These are phyloP conservation scores for Periconia sp. DNA, from an alignment of 2,329 filamentous ascomycete genomes.

Conservation along the genomic window DNA sequence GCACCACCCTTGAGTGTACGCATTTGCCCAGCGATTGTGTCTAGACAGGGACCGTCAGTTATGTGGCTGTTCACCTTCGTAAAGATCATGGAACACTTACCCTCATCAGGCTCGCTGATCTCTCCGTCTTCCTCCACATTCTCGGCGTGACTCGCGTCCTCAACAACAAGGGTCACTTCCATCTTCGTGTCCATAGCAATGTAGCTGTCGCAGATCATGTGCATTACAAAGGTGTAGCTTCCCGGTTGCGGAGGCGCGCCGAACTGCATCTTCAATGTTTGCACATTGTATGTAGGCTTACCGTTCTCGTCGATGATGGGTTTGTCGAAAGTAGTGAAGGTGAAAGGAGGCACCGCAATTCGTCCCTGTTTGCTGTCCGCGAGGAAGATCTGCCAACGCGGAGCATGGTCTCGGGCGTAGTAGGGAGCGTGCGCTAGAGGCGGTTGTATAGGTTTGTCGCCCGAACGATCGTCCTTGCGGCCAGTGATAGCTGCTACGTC, in stretches of 20 bases:
- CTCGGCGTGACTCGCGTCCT: slow-evolving; percentile 83
- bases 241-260: slow-evolving; percentile 89
- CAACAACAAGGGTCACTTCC: slow-evolving; percentile 85
- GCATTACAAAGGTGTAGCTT: slow-evolving; percentile 92
- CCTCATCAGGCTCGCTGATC: slow-evolving; percentile 96
- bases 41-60: slow-evolving; percentile 50
- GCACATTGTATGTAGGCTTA: slow-evolving; percentile 89
- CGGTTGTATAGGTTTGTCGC: slow-evolving; percentile 68
- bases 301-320: slow-evolving; percentile 78
- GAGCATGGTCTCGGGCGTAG: slow-evolving; percentile 84
- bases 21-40: slow-evolving; percentile 90
- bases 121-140: slow-evolving; percentile 85
- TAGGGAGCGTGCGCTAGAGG: slow-evolving; percentile 90
- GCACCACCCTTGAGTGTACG: slow-evolving; percentile 74
- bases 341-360: slow-evolving; percentile 94
- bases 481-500: slow-evolving; percentile 84
- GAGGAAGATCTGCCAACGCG: slow-evolving; percentile 92
- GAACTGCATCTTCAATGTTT: slow-evolving; percentile 97
- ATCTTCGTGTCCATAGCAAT: slow-evolving; percentile 90
- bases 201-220: slow-evolving; percentile 92
- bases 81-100: slow-evolving; percentile 56
- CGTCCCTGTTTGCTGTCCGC: slow-evolving; percentile 93
- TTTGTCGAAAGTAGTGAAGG: slow-evolving; percentile 91
- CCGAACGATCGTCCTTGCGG: slow-evolving; percentile 67
- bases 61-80: not conserved